Conservation (phyloP, 106 monocot genomes). For the Platanthera guangdongensis region DNA sequence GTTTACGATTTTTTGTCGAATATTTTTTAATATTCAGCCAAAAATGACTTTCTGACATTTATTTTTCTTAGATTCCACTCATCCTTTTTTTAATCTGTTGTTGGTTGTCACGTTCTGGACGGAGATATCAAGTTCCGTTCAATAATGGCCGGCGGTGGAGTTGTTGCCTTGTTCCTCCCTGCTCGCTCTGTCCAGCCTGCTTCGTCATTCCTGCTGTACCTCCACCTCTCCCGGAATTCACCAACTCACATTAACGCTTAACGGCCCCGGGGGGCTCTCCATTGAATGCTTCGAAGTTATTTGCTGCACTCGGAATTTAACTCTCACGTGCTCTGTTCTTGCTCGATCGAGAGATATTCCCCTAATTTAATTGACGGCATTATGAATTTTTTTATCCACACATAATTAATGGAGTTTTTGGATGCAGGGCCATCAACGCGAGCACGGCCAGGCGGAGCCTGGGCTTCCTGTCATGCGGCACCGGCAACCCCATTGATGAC, state of each 20-base stretch:
- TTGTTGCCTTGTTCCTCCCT: not conserved
- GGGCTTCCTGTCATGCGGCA: slow-evolving; percentile 29
- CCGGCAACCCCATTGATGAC: slow-evolving; percentile 43
- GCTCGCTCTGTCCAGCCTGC: too few species aligned
- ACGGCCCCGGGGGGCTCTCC: not conserved
- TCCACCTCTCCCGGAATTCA: not conserved
- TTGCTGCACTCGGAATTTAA: not conserved
- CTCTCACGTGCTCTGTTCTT: not conserved
- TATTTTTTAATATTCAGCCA: too few species aligned
- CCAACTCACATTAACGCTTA: not conserved
- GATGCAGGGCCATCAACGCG: slow-evolving; percentile 15
- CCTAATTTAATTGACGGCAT: not conserved
- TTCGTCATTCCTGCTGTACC: too few species aligned
- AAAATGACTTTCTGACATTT: not conserved
- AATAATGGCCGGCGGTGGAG: not conserved
- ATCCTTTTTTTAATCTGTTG: not conserved
- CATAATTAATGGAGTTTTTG: not conserved
- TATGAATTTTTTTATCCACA: not conserved
- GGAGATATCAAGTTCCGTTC: not conserved
- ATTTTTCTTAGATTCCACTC: not conserved
- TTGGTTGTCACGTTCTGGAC: not conserved
- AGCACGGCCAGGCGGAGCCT: slow-evolving; percentile 9
- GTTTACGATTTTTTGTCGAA: too few species aligned
- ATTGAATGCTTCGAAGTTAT: slow-evolving; percentile 1
- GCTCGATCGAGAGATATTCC: too few species aligned